Evolutionary conservation across 148 eudicot species (phyloP), one percentile per base, ranked within the genome.

Genomic region (Chenopodium quinoa): DNA sequence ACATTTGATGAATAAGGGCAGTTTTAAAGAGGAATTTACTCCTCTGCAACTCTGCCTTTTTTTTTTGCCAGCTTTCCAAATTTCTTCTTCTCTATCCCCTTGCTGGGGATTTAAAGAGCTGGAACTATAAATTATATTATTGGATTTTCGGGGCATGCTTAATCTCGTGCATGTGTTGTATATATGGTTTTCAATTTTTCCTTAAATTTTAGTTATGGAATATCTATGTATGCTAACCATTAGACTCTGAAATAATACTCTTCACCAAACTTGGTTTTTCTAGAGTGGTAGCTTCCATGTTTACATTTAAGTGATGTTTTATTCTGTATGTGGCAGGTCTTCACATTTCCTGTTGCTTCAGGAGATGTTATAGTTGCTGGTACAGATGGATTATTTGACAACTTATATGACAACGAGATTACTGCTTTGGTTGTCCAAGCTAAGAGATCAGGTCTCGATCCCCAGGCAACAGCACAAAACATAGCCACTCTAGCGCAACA

Each of bases 351-450:
- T 44, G 98, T 93, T 72, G 83, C 80, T 71, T 84, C 93, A 9
- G 97, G 94, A 78, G 98, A 93, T 81, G 94, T 95, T 16, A 73
- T 95, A 25, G 89, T 95, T 78, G 92, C 93, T 64, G 97, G 98
- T 23, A 95, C 93, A 22, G 97, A 95, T 83, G 98, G 98, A 27
- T 81, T 95, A 71, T 95, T 93, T 72, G 98, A 93, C 82, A 93
- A 95, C 81, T 86, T 95, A 78, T 93, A 82, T 54, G 88, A 85
- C 77, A 90, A 89, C 27, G 98, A 95, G 75, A 85, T 95, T 50
- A 73, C 89, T 34, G 80, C 85, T 20, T 54, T 92, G 83, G 93
- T 95, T 14, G 92, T 79, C 22, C 84, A 90, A 73, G 96, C 92
- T 1, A 75, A 77, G 70, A 81, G 85, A 82, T 37, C 83, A 54